Conservation (phyloP, 2,329 filamentous ascomycete species). For the Gremmenia infestans region DNA sequence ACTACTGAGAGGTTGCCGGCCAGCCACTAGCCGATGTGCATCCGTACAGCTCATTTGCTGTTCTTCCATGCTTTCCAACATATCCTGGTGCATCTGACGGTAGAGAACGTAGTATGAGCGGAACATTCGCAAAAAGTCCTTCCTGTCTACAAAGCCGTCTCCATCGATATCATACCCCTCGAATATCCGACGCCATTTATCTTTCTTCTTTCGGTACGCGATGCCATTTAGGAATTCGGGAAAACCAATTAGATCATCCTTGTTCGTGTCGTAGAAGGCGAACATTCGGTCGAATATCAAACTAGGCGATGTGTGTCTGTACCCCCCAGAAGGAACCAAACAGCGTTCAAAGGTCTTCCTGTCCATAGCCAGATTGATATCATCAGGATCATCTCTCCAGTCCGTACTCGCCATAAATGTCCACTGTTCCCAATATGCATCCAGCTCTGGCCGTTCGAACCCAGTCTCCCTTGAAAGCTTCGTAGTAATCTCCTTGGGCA, state of each 20-base stretch:
- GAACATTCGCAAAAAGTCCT: slow-evolving; percentile 88
- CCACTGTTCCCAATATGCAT: slow-evolving; percentile 96
- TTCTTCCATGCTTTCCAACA: slow-evolving; percentile 71
- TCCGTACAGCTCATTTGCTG: slow-evolving; percentile 71
- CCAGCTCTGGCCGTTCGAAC: slow-evolving; percentile 81
- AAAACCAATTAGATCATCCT: slow-evolving; percentile 85
- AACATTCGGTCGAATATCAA: slow-evolving; percentile 96
- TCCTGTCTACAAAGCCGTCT: slow-evolving; percentile 79
- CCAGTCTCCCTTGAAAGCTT: slow-evolving; percentile 67
- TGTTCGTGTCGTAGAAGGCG: slow-evolving; percentile 89
- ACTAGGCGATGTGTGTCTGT: slow-evolving; percentile 72
- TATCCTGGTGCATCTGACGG: slow-evolving; percentile 82
- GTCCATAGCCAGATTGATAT: slow-evolving; percentile 79
- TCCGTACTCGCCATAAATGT: slow-evolving; percentile 85
- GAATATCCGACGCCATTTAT: slow-evolving; percentile 71
- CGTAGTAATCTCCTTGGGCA: slow-evolving; percentile 64
- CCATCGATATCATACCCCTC: slow-evolving; percentile 86
- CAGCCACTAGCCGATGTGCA: slow-evolving; percentile 69
- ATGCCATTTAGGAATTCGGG: slow-evolving; percentile 85
- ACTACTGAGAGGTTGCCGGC: slow-evolving; percentile 70
- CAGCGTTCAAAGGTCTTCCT: slow-evolving; percentile 89
- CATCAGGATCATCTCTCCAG: slow-evolving; percentile 75
- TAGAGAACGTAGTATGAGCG: slow-evolving; percentile 87
- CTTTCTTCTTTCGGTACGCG: slow-evolving; percentile 62
- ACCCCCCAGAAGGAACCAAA: slow-evolving; percentile 79